Conservation (phyloP, 495 filamentous ascomycete species). For the Cladorrhinum samala region DNA sequence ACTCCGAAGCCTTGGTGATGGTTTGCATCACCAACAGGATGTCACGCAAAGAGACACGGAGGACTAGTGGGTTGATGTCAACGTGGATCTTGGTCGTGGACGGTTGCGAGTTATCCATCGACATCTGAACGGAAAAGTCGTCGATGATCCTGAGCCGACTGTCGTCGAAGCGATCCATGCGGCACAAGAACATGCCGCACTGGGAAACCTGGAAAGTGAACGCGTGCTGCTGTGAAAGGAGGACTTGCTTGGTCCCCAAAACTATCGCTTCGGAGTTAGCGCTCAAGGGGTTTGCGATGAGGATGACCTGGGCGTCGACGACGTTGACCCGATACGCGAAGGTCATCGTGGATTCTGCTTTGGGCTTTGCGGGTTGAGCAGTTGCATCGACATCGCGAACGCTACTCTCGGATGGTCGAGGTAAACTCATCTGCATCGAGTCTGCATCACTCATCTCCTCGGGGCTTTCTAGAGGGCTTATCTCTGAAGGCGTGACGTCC, state of each 20-base stretch:
- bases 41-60: slow-evolving; percentile 86
- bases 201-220: slow-evolving; percentile 86
- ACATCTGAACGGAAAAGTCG: slow-evolving; percentile 86
- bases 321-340: slow-evolving; percentile 89
- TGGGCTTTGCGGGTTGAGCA: slow-evolving; percentile 1
- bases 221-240: slow-evolving; percentile 90
- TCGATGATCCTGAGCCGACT: slow-evolving; percentile 84
- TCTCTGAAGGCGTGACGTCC: slow-evolving; percentile 47
- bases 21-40: slow-evolving; percentile 92
- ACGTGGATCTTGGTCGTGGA: slow-evolving; percentile 72
- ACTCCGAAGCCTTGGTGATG: slow-evolving; percentile 83
- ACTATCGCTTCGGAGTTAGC: slow-evolving; percentile 92
- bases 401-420: slow-evolving; percentile 23
- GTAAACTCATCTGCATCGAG: slow-evolving; percentile 35
- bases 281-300: slow-evolving; percentile 89
- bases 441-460: slow-evolving; percentile 56
- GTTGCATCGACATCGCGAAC: slow-evolving; percentile 4
- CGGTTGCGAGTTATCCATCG: slow-evolving; percentile 73
- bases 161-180: slow-evolving; percentile 94
- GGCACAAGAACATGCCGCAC: slow-evolving; percentile 96
- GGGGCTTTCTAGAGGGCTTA: slow-evolving; percentile 51
- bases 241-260: slow-evolving; percentile 84
- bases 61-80: slow-evolving; percentile 86
- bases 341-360: slow-evolving; percentile 49
- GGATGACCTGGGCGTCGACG: slow-evolving; percentile 90